A percentile compares a stretch with the other conserved stretches of the same genome.
phyloP scores from a whole-genome alignment of 2,329 filamentous ascomycete species.

The Westerdykella ornata region DNA sequence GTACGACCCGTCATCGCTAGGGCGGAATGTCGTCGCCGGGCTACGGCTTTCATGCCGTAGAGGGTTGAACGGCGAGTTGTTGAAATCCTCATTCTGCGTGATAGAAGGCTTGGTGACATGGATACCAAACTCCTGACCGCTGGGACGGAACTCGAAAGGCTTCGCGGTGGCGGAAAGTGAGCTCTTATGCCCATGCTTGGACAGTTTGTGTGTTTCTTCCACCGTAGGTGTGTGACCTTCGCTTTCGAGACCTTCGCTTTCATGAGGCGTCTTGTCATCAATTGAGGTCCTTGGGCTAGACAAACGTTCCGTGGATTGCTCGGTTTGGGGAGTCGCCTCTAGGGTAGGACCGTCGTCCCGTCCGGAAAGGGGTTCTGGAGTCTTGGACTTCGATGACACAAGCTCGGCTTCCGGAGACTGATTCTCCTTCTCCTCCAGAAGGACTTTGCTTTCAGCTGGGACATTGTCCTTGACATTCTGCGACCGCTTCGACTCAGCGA shows the following conservation, averaged over 20 bases:
- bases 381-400: conserved; percentile 24
- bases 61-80: conserved; percentile 14
- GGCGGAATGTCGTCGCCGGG: conserved; percentile 36
- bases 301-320: conserved; percentile 7
- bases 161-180: conserved; percentile 65
- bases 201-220: conserved; percentile 23
- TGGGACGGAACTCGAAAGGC: conserved; percentile 52
- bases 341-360: conserved; percentile 7
- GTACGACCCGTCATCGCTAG: conserved; percentile 37
- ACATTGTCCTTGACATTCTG: conserved; percentile 18
- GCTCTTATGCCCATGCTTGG: conserved; percentile 36
- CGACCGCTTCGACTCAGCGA: conserved; percentile 23
- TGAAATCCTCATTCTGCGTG: conserved; percentile 18
- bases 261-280: conserved; percentile 21
- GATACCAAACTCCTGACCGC: conserved; percentile 34
- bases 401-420: conserved; percentile 23
- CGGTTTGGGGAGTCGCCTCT: conserved; percentile 12
- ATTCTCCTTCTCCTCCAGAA: conserved; percentile 35
- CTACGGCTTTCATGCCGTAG: conserved; percentile 28
- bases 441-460: conserved; percentile 17
- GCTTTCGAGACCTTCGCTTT: conserved; percentile 8
- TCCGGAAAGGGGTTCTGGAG: conserved; percentile 18
- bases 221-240: conserved; percentile 26
- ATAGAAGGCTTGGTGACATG: conserved; percentile 36
- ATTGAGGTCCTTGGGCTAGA: conserved; percentile 13